phyloP scores from a whole-genome alignment of 2,329 filamentous ascomycete genomes.

The Aphanoascus verrucosus region DNA sequence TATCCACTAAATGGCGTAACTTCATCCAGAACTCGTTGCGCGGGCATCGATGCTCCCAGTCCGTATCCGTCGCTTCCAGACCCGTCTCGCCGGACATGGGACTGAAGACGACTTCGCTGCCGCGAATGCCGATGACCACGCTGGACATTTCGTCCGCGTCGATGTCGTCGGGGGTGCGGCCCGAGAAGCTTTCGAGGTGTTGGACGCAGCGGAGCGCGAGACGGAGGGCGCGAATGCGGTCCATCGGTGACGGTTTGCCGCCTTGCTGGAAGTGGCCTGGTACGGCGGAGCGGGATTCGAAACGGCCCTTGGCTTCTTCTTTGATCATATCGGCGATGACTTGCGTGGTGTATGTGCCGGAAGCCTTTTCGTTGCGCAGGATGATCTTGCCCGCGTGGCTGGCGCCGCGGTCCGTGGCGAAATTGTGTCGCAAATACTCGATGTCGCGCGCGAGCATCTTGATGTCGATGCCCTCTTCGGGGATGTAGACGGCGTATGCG shows the following conservation, averaged over 20 bases:
- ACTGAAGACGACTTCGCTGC: constrained; percentile 78
- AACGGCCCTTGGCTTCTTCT: constrained; percentile 81
- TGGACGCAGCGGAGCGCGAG: constrained; percentile 91
- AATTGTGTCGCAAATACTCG: constrained; percentile 73
- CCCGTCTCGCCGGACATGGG: constrained; percentile 53
- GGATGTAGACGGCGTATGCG: constrained; percentile 87
- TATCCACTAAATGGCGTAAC: constrained; percentile 72
- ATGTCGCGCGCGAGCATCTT: constrained; percentile 90
- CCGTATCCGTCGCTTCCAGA: constrained; percentile 74
- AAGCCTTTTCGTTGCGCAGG: constrained; percentile 92
- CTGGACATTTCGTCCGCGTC: constrained; percentile 62
- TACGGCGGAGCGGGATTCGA: constrained; percentile 84
- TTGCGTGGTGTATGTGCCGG: constrained; percentile 79
- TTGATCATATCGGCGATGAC: constrained; percentile 92
- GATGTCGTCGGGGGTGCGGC: constrained; percentile 55
- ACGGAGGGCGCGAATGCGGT: constrained; percentile 80
- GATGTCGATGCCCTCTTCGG: constrained; percentile 88
- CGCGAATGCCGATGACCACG: constrained; percentile 83
- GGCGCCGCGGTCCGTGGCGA: constrained; percentile 74
- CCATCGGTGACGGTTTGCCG: constrained; percentile 87
- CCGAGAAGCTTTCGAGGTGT: constrained; percentile 70
- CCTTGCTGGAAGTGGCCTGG: constrained; percentile 93
- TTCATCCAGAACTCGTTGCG: constrained; percentile 75
- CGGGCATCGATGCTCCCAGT: constrained; percentile 84
- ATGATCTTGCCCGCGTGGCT: constrained; percentile 86